phyloP scores from a whole-genome alignment of 1,284 basidiomycete genomes.

The Earliella scabrosa region DNA sequence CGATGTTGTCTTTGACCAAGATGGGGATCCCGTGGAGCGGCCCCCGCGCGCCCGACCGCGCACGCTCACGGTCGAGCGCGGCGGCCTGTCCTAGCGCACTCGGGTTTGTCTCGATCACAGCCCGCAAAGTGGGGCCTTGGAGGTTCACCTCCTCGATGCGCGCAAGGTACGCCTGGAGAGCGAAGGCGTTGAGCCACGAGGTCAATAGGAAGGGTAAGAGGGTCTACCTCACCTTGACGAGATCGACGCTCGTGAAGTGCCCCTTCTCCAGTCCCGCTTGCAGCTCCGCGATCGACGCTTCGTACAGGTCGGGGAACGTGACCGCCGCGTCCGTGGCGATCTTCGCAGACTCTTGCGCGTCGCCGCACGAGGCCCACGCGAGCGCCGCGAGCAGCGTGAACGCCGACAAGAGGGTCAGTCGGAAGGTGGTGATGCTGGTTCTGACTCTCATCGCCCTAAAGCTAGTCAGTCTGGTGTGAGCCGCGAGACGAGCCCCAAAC shows the following conservation, averaged over 20 bases:
- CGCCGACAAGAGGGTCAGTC: not conserved
- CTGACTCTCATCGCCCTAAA: too few species aligned
- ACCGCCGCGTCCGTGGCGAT: not conserved
- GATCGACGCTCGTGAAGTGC: constrained; percentile 64
- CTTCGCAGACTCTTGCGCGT: not conserved
- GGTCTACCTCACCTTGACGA: constrained; percentile 53
- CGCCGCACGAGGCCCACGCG: not conserved
- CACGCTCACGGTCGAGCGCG: constrained; percentile 58
- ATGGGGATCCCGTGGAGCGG: constrained; percentile 72
- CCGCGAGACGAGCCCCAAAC: too few species aligned
- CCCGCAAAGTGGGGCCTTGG: constrained; percentile 61
- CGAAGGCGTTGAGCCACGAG: not conserved
- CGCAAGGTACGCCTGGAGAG: constrained; percentile 62
- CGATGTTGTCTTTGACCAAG: constrained; percentile 65
- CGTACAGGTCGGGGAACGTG: constrained; percentile 60
- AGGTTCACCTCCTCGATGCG: constrained; percentile 75
- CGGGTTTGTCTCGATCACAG: constrained; percentile 68
- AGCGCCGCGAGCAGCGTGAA: not conserved
- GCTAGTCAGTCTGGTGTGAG: too few species aligned
- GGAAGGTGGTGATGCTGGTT: not conserved
- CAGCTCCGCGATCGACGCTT: constrained; percentile 61
- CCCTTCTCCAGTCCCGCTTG: constrained; percentile 48
- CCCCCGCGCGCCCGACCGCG: constrained; percentile 50
- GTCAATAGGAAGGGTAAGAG: not conserved
- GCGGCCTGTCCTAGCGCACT: constrained; percentile 59